A percentile compares a stretch with the other conserved stretches of the same genome.
Evolutionary conservation across 2,329 filamentous ascomycete genomes (phyloP).

Genomic region (Verticillium nubilum): DNA sequence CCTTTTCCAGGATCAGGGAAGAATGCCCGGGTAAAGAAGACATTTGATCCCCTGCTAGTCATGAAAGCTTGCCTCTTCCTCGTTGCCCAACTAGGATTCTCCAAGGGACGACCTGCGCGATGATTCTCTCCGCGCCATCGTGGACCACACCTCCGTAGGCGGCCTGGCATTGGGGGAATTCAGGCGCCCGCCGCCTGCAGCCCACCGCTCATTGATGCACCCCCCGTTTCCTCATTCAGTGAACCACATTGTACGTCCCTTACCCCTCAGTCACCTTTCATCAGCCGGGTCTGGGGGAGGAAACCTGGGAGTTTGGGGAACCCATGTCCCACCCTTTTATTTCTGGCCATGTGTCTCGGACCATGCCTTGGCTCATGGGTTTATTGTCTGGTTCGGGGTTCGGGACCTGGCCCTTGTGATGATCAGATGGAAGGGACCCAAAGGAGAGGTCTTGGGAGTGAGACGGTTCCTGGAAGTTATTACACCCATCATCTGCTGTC

Average conservation of each 20-base stretch:
- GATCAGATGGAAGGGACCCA: neutral
- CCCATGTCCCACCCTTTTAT: slow-evolving; percentile 13
- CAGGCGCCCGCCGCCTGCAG: neutral
- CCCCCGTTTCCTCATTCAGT: neutral
- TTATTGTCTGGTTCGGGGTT: neutral
- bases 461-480: neutral
- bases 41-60: neutral
- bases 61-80: neutral
- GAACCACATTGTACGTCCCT: neutral
- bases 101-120: neutral
- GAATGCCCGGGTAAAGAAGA: neutral
- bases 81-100: neutral
- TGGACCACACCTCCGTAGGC: neutral
- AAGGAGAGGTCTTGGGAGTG: neutral
- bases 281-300: slow-evolving; percentile 3
- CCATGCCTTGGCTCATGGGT: neutral
- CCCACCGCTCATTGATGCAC: neutral
- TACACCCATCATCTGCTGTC: neutral
- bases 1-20: neutral
- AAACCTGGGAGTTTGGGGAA: neutral
- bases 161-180: neutral
- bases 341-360: neutral
- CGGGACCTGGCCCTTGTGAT: neutral
- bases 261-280: slow-evolving; percentile 1
- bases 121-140: neutral